phyloP scores from a whole-genome alignment of 2,329 filamentous ascomycete genomes.

The Hymenoscyphus linearis region DNA sequence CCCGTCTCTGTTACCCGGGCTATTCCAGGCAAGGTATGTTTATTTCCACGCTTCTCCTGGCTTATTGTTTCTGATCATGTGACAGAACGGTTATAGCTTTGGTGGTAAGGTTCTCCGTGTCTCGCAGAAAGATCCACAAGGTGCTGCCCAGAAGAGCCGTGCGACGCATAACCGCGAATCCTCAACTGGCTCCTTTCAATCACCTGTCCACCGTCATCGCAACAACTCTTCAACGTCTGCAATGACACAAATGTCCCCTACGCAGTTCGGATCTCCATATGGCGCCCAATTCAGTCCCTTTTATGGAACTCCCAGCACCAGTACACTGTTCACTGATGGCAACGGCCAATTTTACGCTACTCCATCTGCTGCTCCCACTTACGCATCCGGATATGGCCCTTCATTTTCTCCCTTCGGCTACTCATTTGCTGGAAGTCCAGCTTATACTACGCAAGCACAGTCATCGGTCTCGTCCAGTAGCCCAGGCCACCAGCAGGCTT shows the following conservation, averaged over 20 bases:
- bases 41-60: not conserved
- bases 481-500: constrained; percentile 12
- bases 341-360: constrained; percentile 20
- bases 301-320: not conserved
- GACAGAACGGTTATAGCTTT: constrained; percentile 23
- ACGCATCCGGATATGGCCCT: constrained; percentile 4
- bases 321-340: constrained; percentile 14
- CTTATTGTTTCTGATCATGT: constrained; percentile 2
- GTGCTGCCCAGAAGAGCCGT: constrained; percentile 7
- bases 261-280: constrained; percentile 13
- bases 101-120: constrained; percentile 26
- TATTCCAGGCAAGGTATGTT: constrained; percentile 23
- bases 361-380: constrained; percentile 1
- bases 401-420: constrained; percentile 13
- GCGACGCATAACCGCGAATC: constrained; percentile 6
- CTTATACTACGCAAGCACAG: constrained; percentile 1
- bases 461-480: constrained; percentile 7
- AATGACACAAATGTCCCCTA: constrained; percentile 14
- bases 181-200: constrained; percentile 11
- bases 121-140: constrained; percentile 29
- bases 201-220: constrained; percentile 15
- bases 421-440: constrained; percentile 12
- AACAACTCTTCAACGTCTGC: constrained; percentile 9
- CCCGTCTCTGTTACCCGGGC: constrained; percentile 19
- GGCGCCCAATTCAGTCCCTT: constrained; percentile 4